Evolutionary conservation across 1,139 yeast genomes (phyloP), one percentile per base, ranked within the genome.

Genomic region (Candida glucosophila): DNA sequence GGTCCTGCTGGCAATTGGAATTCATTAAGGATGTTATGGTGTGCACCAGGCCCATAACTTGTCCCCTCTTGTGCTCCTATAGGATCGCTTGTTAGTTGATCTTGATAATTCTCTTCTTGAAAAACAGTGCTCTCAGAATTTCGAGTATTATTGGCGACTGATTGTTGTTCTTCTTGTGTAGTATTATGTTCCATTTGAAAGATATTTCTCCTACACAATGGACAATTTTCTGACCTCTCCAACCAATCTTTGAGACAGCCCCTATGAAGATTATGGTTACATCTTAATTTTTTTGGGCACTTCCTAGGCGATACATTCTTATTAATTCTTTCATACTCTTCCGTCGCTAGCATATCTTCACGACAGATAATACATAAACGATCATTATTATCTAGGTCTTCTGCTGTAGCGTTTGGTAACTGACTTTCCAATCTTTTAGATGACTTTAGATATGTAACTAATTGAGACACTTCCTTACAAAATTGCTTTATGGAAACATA

Each of bases 171-270:
- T 9, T 10, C 12, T 10, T 19, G 10, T 17, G 25, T 22, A 22
- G 9, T 14, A 11, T 21, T 22, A 22, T 25, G 19, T 19, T 11
- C 22, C 6, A 19, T 15, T 6, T 31, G 41, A 36, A 61, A 60
- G 2, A 86, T 95, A n/a, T 78, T 72, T 12, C 78, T 61, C 37
- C 96, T 66, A 52, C 97, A 90, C 30, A 88, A 74, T 1, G 99
- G 98, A 55, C 99, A 90, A 15, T 75, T 72, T 40, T 80, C 92
- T 0, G 95, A 83, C 37, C 95, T 67, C 44, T 83, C 95, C 39
- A 90, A 61, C 99, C 99, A 90, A 40, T 82, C 81, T 44, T 82
- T 81, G 36, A 90, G 65, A 50, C 98, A 90, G 3, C 94, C 90
- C 57, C 80, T 61, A 49, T 90, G 99, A 33, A 90, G 64, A 29